Base-by-base conservation (phyloP, 495 filamentous ascomycete species). In the Chaetomidium leptoderma region DNA sequence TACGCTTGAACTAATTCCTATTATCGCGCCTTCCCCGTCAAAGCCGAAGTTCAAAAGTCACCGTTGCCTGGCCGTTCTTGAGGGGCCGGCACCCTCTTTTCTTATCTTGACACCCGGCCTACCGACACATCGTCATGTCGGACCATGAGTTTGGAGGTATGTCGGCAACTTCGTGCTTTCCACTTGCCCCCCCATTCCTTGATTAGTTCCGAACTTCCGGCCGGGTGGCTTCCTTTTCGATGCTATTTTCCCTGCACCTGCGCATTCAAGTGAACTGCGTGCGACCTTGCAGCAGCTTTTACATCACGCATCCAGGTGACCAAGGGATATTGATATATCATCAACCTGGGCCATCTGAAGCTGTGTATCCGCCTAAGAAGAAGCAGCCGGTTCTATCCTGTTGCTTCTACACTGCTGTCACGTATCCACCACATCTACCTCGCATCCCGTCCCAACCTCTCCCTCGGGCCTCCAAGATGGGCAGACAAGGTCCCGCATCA, bases 141-240 rank as follows among this genome's bases (percentile, higher is more conserved):
- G 91, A 96, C 69, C 86, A 91, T 62, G 91, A 96, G 67, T 91
- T 95, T 65, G 84, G 78, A 66, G 82, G 88, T 89, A 72, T 72
- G 85, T 80, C 6, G 3, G 4, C 17, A 30, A 17, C 27, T 50
- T 53, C 17, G 19, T 17, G 32, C 48, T 27, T 47, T 5, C 32
- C 14, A 35, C 32, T 35, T 42, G 33, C 11, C 14, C 6, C 23
- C 9, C 11, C n/a, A 6, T 36, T 1, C 2, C 11, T 19, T 23
- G 14, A 23, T 27, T 30, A 17, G 7, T n/a, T 30, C 19, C 26
- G 17, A 0, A 4, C 7, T 16, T 51, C 26, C 17, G 6, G 4
- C 14, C 16, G 3, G 11, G 13, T 37, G 45, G 9, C 14, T 19
- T 46, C 0, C 16, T 29, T 26, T 47, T 27, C 10, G 9, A 47